Percentiles rank a stretch among this genome's conserved stretches.
Conservation (phyloP, 106 monocot species). For the Agapanthus africanus region DNA sequence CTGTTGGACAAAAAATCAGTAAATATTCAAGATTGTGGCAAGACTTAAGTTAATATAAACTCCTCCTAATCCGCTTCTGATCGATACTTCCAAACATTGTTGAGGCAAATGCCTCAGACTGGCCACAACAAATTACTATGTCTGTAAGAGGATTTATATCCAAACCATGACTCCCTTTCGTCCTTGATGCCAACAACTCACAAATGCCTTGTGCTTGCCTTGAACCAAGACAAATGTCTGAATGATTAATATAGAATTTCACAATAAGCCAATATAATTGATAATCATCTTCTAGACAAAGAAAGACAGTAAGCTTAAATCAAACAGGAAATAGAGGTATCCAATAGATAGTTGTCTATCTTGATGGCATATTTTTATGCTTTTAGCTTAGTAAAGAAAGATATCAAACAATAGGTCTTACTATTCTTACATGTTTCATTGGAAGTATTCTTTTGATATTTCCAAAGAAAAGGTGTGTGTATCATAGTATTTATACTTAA, state of each 20-base stretch:
- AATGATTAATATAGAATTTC: too few species aligned
- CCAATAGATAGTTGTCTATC: background rate
- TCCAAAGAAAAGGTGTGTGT: background rate
- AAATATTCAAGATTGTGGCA: background rate
- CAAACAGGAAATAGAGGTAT: background rate
- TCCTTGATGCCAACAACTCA: constrained; percentile 37
- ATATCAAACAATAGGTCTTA: too few species aligned
- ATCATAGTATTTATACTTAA: constrained; percentile 1
- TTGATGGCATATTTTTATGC: background rate
- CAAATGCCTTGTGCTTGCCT: constrained; percentile 45
- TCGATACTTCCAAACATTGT: constrained; percentile 68
- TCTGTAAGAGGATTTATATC: constrained; percentile 56
- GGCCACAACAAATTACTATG: constrained; percentile 75
- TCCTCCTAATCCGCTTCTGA: too few species aligned
- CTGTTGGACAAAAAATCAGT: constrained; percentile 27
- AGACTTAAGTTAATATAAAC: too few species aligned
- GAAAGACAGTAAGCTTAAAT: background rate
- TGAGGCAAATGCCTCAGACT: constrained; percentile 81
- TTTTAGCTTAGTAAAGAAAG: background rate
- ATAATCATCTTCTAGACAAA: too few species aligned
- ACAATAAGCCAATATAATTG: too few species aligned
- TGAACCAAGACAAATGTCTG: too few species aligned
- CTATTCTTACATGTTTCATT: too few species aligned
- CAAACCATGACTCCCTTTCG: constrained; percentile 47
- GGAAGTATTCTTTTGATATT: too few species aligned